These are phyloP conservation scores for Pseudonitzschia multiseries DNA, from an alignment of 108 stramenopile species.

Conservation along the genomic window DNA sequence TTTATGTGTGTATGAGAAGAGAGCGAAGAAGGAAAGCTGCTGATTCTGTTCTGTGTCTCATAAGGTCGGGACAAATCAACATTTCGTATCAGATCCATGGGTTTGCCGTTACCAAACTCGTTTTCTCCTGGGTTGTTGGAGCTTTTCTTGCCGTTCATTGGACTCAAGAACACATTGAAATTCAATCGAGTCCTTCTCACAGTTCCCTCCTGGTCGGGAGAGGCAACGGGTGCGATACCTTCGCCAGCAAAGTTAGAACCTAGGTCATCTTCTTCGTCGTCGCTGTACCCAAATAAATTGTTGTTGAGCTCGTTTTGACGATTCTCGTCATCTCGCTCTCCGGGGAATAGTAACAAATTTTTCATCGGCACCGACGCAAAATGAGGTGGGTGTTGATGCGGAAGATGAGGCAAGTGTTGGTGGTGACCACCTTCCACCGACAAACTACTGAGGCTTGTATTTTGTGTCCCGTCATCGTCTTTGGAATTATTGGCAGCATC, in stretches of 20 bases:
- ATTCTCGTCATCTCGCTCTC: constrained; percentile 32
- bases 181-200: constrained; percentile 62
- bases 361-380: constrained; percentile 30
- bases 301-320: constrained; percentile 26
- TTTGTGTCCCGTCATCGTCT: constrained; percentile 41
- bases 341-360: constrained; percentile 13
- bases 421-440: constrained; percentile 36
- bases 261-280: constrained; percentile 34
- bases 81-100: constrained; percentile 10
- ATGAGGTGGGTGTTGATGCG: constrained; percentile 46
- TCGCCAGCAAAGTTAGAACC: constrained; percentile 8
- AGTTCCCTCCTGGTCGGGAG: neutral
- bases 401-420: constrained; percentile 25
- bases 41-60: constrained; percentile 24
- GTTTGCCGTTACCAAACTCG: constrained; percentile 9
- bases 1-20: constrained; percentile 28
- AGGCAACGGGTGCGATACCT: neutral
- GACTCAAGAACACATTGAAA: constrained; percentile 54
- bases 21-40: constrained; percentile 34
- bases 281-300: constrained; percentile 36
- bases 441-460: constrained; percentile 42
- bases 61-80: constrained; percentile 23
- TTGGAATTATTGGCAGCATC: constrained; percentile 9
- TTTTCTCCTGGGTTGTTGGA: constrained; percentile 10
- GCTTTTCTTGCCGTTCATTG: constrained; percentile 6